These are phyloP conservation scores for Phlyctochytrium planicorne DNA, from an alignment of 192 early-diverging fungal species.

Conservation along the genomic window DNA sequence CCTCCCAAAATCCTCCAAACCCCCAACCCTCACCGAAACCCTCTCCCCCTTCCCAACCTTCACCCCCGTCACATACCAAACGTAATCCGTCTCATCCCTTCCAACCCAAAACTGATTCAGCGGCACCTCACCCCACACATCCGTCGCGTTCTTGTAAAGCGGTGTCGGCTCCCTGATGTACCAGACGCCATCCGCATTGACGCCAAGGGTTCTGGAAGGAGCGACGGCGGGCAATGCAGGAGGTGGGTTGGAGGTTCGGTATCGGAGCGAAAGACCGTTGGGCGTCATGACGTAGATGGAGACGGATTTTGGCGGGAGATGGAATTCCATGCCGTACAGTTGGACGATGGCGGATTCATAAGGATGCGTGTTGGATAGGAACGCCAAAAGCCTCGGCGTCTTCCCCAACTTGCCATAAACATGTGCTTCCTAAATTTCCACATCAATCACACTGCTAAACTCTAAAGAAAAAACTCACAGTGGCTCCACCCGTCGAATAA, in stretches of 20 bases:
- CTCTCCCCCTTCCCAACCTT: too few species aligned
- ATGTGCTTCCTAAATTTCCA: not conserved
- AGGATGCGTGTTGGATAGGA: too few species aligned
- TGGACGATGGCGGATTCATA: too few species aligned
- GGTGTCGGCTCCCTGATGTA: too few species aligned
- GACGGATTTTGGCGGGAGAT: not conserved
- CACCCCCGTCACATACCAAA: conserved; percentile 39
- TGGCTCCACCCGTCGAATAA: too few species aligned
- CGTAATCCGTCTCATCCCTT: conserved; percentile 36
- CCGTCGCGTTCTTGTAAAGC: too few species aligned
- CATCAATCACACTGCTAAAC: too few species aligned
- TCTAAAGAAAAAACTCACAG: not conserved
- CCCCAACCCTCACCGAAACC: not conserved
- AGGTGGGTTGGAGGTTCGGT: not conserved
- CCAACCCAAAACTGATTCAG: conserved; percentile 33
- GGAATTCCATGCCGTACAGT: not conserved
- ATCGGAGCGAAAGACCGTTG: not conserved
- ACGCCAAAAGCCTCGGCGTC: too few species aligned
- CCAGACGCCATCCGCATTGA: too few species aligned
- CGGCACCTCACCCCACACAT: too few species aligned
- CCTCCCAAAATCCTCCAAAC: conserved; percentile 17
- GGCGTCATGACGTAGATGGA: not conserved
- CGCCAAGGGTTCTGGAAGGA: too few species aligned
- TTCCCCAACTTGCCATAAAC: not conserved
- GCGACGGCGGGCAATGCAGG: too few species aligned